phyloP scores from a whole-genome alignment of 192 early-diverging fungal species.

The Funneliformis geosporum region DNA sequence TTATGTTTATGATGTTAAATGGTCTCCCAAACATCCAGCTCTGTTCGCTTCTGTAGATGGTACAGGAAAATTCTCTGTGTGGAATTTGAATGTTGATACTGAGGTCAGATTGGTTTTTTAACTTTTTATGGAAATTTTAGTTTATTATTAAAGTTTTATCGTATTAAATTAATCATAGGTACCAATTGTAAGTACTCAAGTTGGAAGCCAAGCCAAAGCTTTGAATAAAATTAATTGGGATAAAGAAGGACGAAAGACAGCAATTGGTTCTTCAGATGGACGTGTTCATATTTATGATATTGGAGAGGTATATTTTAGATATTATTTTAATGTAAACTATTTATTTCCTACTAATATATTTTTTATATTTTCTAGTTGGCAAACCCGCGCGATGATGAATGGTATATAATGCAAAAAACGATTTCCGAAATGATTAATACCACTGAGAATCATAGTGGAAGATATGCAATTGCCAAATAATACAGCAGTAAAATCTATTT shows the following conservation, averaged over 20 bases:
- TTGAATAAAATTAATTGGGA: slow-evolving; percentile 96
- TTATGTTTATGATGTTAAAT: slow-evolving; percentile 97
- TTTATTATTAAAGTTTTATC: slow-evolving; percentile 11
- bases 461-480: neutral
- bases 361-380: slow-evolving; percentile 14
- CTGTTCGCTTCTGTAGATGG: slow-evolving; percentile 93
- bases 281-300: slow-evolving; percentile 88
- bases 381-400: slow-evolving; percentile 12
- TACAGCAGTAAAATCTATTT: neutral
- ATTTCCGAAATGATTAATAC: slow-evolving; percentile 22
- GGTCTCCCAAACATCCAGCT: slow-evolving; percentile 96
- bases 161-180: slow-evolving; percentile 37
- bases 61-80: slow-evolving; percentile 84
- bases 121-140: neutral
- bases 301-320: slow-evolving; percentile 68
- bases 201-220: slow-evolving; percentile 62
- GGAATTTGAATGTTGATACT: slow-evolving; percentile 89
- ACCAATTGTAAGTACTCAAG: slow-evolving; percentile 57
- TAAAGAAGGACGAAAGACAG: slow-evolving; percentile 79
- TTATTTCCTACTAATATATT: neutral
- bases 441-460: slow-evolving; percentile 1
- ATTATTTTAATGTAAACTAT: neutral
- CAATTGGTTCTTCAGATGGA: slow-evolving; percentile 84
- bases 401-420: slow-evolving; percentile 7
- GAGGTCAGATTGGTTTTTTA: slow-evolving; percentile 56